Evolutionary conservation across 768 basidiomycete genomes (phyloP).

Genomic region (Phylloporus arenicola): DNA sequence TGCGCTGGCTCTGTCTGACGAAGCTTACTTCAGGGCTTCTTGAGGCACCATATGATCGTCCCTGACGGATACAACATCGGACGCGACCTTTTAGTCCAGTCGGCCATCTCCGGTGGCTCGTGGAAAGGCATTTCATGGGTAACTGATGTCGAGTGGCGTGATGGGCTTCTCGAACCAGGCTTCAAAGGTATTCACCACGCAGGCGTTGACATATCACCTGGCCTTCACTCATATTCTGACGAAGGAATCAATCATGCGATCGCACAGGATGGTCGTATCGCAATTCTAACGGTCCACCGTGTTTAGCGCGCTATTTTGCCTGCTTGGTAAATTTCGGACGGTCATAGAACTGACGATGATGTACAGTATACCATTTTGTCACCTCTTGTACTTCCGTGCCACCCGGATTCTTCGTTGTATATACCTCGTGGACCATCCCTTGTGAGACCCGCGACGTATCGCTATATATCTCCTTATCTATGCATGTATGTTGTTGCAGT

Average conservation of each 20-base stretch:
- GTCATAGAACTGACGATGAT: slow-evolving; percentile 8
- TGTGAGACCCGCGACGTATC: neutral
- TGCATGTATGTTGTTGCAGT: neutral
- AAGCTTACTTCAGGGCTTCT: slow-evolving; percentile 40
- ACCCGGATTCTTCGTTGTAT: slow-evolving; percentile 4
- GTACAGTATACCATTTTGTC: slow-evolving; percentile 16
- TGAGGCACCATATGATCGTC: slow-evolving; percentile 65
- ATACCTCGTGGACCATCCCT: slow-evolving; percentile 7
- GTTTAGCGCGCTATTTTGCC: slow-evolving; percentile 23
- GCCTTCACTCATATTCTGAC: neutral
- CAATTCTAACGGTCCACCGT: slow-evolving; percentile 65
- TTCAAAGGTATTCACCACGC: slow-evolving; percentile 46
- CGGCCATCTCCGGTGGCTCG: slow-evolving; percentile 52
- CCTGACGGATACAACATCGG: slow-evolving; percentile 80
- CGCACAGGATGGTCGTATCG: slow-evolving; percentile 72
- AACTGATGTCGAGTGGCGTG: slow-evolving; percentile 72
- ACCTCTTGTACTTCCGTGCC: slow-evolving; percentile 2
- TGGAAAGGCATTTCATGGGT: slow-evolving; percentile 70
- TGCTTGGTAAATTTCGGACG: neutral
- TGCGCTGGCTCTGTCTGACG: neutral
- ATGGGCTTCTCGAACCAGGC: slow-evolving; percentile 65
- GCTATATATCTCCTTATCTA: neutral
- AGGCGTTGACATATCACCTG: neutral
- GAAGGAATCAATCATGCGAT: slow-evolving; percentile 80
- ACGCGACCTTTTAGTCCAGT: slow-evolving; percentile 70